A percentile compares a stretch with the other conserved stretches of the same genome.
Evolutionary conservation across 306 rosid genomes (phyloP).

Genomic region (Geum urbanum): DNA sequence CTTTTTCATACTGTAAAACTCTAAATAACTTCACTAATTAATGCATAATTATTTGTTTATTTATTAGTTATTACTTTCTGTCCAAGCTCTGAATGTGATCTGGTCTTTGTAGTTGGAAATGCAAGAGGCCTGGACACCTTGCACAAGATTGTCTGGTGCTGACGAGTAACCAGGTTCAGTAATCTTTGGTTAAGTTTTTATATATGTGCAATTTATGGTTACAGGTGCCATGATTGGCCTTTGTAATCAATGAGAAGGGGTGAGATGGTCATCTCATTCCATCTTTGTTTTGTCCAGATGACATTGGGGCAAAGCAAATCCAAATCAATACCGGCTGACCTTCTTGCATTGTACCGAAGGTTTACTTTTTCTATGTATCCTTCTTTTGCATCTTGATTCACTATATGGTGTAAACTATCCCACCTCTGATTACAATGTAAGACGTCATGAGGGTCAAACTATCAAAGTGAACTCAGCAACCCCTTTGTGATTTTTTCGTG

Average conservation of each 20-base stretch:
- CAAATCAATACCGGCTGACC: slow-evolving; percentile 51
- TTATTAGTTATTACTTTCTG: slow-evolving; percentile 5
- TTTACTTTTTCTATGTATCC: slow-evolving; percentile 14
- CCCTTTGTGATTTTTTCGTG: slow-evolving; percentile 16
- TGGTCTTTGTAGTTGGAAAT: slow-evolving; percentile 68
- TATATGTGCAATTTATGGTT: slow-evolving; percentile 5
- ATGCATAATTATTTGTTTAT: not conserved
- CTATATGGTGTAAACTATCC: not conserved
- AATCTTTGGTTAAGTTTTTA: slow-evolving; percentile 14
- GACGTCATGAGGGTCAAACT: slow-evolving; percentile 17
- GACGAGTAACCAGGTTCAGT: slow-evolving; percentile 42
- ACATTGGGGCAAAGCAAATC: slow-evolving; percentile 34
- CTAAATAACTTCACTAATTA: slow-evolving; percentile 16
- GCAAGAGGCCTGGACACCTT: slow-evolving; percentile 81
- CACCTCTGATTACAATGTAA: not conserved
- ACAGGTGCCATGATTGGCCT: not conserved
- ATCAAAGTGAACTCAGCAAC: slow-evolving; percentile 14
- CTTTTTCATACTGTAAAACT: not conserved
- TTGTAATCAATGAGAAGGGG: not conserved
- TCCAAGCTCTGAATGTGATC: slow-evolving; percentile 5
- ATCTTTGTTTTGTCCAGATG: slow-evolving; percentile 33
- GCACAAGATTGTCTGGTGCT: slow-evolving; percentile 75
- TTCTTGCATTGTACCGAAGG: slow-evolving; percentile 69
- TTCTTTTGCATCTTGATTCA: not conserved
- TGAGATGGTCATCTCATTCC: not conserved